These are phyloP conservation scores for Castanopsis chinensis DNA, from an alignment of 306 rosid species.

Conservation along the genomic window DNA sequence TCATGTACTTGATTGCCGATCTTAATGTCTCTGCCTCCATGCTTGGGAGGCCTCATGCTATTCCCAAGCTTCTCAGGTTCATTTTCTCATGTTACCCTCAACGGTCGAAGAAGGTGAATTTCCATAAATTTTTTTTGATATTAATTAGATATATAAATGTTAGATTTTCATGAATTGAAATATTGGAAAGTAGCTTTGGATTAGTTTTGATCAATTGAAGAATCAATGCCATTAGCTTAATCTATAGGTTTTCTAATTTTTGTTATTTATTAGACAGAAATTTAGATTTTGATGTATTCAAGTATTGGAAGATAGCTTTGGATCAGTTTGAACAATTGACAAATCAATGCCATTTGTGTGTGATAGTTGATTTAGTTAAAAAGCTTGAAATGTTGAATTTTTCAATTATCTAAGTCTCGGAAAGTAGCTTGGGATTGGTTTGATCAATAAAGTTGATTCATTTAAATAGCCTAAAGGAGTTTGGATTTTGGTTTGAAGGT, in stretches of 20 bases:
- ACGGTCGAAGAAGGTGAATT: slow-evolving; percentile 61
- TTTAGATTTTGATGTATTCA: too few species aligned
- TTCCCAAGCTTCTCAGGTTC: slow-evolving; percentile 83
- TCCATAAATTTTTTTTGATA: neutral
- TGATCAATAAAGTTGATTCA: neutral
- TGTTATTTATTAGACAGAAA: too few species aligned
- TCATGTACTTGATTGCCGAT: slow-evolving; percentile 86
- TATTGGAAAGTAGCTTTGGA: slow-evolving; percentile 6
- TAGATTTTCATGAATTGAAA: neutral
- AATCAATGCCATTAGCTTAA: neutral
- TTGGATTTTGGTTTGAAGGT: neutral
- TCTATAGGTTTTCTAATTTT: neutral
- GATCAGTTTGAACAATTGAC: too few species aligned
- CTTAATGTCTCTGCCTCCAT: slow-evolving; percentile 74
- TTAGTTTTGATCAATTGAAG: slow-evolving; percentile 7
- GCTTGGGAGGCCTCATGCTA: slow-evolving; percentile 77
- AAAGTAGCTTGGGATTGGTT: too few species aligned
- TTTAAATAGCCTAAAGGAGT: neutral
- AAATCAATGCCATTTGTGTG: neutral
- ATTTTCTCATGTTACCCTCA: slow-evolving; percentile 91
- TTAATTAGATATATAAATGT: neutral
- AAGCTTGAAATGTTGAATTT: too few species aligned
- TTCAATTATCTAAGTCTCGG: too few species aligned
- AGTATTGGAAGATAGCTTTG: too few species aligned
- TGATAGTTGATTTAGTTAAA: neutral